phyloP scores from a whole-genome alignment of 2,329 filamentous ascomycete genomes.

The Kalmusia sp. region DNA sequence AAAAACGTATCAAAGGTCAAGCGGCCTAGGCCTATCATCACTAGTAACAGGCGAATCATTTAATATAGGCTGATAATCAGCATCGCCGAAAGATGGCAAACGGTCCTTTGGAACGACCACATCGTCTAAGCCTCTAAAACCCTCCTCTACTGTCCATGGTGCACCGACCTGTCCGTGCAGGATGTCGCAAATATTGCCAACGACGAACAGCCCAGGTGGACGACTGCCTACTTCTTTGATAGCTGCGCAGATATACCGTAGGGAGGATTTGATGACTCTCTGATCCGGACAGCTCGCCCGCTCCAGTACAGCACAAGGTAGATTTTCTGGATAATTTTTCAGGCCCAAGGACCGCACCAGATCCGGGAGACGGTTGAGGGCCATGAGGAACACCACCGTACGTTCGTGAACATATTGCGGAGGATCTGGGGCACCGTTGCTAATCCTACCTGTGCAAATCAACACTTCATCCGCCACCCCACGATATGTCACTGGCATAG shows the following conservation, averaged over 20 bases:
- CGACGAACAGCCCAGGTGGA: slow-evolving; percentile 86
- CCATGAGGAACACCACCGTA: slow-evolving; percentile 95
- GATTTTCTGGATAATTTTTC: slow-evolving; percentile 72
- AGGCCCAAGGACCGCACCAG: slow-evolving; percentile 71
- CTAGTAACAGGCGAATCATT: too few species aligned
- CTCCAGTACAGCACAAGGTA: slow-evolving; percentile 92
- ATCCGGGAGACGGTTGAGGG: slow-evolving; percentile 80
- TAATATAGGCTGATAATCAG: not conserved
- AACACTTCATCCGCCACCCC: slow-evolving; percentile 91
- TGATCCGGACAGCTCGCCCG: slow-evolving; percentile 94
- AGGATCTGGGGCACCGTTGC: slow-evolving; percentile 82
- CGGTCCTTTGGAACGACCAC: slow-evolving; percentile 15
- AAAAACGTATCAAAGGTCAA: too few species aligned
- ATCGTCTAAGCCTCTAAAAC: slow-evolving; percentile 75
- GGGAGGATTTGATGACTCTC: slow-evolving; percentile 85
- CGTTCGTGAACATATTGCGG: slow-evolving; percentile 78
- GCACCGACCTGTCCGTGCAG: too few species aligned
- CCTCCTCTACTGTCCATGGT: slow-evolving; percentile 81
- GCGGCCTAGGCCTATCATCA: too few species aligned
- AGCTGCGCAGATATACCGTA: slow-evolving; percentile 79
- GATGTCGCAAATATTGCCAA: slow-evolving; percentile 83
- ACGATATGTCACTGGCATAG: slow-evolving; percentile 86
- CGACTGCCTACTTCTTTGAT: slow-evolving; percentile 89
- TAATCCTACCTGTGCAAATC: slow-evolving; percentile 94
- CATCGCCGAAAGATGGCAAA: not conserved